Base-by-base conservation (phyloP, 768 basidiomycete species). In the Russula compacta region DNA sequence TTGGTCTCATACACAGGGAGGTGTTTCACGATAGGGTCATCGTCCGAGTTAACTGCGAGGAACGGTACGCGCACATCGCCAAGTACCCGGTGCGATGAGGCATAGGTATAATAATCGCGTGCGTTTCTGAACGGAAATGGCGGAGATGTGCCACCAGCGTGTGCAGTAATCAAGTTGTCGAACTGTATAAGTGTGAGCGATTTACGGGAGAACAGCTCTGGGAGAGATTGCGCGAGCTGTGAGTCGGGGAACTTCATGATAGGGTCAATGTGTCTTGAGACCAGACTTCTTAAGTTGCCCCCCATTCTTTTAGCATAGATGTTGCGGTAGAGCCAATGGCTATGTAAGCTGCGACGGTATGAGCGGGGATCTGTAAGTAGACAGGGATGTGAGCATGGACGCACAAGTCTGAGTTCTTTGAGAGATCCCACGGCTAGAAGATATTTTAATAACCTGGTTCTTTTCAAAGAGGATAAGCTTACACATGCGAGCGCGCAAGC, bases 251-350 rank as follows among this genome's bases (percentile, higher is more conserved):
- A 78, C 59, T 76, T 68, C 29, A 75, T 71, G n/a, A 89, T 71
- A 1, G 75, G 60, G 21, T 76, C 68, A 14, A 73, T 65, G 64
- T 91, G 83, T 52, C 77, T 76, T 67, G 73, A 77, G 59, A 88
- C 69, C 47, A 88, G 72, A 40, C 77, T 81, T 50, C 78, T 73
- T 17, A 93, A 76, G 70, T 93, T 95, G 63, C 75, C 76, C 5
- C 83, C 90, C 87, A 95, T 86, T 44, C 82, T 87, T 69, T 78
- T 84, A 12, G 88, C 87, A 69, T 93, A 94, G 49, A 92, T 68
- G 53, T 81, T 72, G 56, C 80, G 81, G 53, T 83, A 81, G 38
- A 84, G 71, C 66, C 81, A 84, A 33, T 79, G 78, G 47, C 70
- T 73, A 47, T 81, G 67, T 39, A 91, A 75, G 36, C 89, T 90